A percentile compares a stretch with the other conserved stretches of the same genome.
Evolutionary conservation across 2,329 filamentous ascomycete species (phyloP).

Genomic region (Alternaria postmessia): DNA sequence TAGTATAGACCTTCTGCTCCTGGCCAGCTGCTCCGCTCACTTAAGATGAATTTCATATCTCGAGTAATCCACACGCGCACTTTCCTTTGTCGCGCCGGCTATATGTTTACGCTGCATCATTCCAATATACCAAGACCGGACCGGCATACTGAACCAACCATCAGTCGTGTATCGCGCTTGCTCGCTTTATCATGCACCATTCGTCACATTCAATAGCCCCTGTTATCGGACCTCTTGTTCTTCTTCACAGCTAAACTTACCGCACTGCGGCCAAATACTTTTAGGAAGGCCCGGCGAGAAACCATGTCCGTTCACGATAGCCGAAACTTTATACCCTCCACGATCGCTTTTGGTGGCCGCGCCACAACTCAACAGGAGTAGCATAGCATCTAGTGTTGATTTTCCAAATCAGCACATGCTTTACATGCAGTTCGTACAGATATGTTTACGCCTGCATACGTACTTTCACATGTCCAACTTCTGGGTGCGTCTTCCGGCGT

Average conservation of each 20-base stretch:
- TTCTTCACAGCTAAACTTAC: neutral
- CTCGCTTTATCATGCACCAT: conserved; percentile 2
- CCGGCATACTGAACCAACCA: neutral
- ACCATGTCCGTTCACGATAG: conserved; percentile 7
- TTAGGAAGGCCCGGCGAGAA: conserved; percentile 4
- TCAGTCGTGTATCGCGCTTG: neutral
- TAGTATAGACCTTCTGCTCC: neutral
- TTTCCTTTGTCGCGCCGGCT: conserved; percentile 1
- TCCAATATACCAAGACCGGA: conserved; percentile 2
- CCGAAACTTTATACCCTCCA: conserved; percentile 12
- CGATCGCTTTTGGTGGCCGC: neutral
- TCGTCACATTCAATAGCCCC: neutral
- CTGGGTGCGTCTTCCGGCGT: neutral
- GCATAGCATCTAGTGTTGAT: neutral
- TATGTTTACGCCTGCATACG: neutral
- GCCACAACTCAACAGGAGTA: neutral
- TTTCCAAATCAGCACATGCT: no score
- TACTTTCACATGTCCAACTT: neutral
- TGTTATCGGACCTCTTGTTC: neutral
- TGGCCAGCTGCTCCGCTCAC: neutral
- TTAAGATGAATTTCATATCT: neutral
- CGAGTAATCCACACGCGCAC: neutral
- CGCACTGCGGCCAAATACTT: neutral
- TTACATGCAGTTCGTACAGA: neutral
- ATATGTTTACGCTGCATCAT: neutral